Conservation (phyloP, 2,329 filamentous ascomycete genomes). For the Beauveria caledonica region DNA sequence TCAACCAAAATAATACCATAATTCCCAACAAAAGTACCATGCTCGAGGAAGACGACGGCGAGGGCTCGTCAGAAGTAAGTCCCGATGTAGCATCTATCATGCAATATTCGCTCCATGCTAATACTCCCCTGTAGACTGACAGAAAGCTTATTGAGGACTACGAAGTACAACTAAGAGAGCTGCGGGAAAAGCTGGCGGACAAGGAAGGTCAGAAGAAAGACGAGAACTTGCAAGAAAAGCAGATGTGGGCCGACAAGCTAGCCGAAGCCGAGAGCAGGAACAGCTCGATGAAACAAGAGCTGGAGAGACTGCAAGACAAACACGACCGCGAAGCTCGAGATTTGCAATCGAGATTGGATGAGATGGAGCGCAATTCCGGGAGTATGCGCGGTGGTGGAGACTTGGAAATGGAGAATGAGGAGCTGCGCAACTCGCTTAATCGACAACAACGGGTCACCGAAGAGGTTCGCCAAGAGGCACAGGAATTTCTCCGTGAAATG, state of each 20-base stretch:
- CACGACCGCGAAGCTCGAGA: conserved; percentile 56
- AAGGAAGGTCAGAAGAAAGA: conserved; percentile 73
- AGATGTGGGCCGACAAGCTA: conserved; percentile 66
- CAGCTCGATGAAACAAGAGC: conserved; percentile 67
- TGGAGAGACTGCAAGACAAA: conserved; percentile 64
- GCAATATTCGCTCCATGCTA: not conserved
- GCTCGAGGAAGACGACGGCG: conserved; percentile 88
- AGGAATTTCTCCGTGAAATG: conserved; percentile 84
- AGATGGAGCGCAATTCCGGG: conserved; percentile 30
- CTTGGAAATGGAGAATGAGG: conserved; percentile 60
- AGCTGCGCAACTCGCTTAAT: conserved; percentile 53
- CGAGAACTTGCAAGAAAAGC: conserved; percentile 59
- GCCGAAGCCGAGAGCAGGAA: conserved; percentile 69
- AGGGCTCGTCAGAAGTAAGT: conserved; percentile 44
- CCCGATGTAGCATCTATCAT: no score
- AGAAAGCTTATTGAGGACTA: conserved; percentile 72
- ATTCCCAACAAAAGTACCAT: conserved; percentile 97
- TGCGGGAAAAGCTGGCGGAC: conserved; percentile 64
- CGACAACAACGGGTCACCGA: conserved; percentile 79
- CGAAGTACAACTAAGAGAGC: conserved; percentile 63
- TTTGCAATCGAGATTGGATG: conserved; percentile 56
- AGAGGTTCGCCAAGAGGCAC: conserved; percentile 77
- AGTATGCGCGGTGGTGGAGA: conserved; percentile 27
- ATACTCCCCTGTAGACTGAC: conserved; percentile 42
- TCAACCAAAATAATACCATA: conserved; percentile 84